Evolutionary conservation across 768 basidiomycete species (phyloP), one percentile per base, ranked within the genome.

Genomic region (Russula sp.): DNA sequence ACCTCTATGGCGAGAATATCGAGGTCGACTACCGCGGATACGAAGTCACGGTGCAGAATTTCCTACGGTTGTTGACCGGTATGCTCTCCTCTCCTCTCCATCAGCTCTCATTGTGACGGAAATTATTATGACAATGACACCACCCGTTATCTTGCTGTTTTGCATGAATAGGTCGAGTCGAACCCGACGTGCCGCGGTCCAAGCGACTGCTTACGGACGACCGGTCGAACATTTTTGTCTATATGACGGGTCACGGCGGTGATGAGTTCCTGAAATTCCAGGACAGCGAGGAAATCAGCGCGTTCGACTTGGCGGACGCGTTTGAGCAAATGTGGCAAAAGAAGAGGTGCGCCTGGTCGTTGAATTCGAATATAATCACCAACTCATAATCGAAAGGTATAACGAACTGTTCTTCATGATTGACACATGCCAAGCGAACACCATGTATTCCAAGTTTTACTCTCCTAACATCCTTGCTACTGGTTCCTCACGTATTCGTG

Each of bases 311-410:
- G n/a, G 96, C 96, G 0, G 96, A 98, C 73, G 95, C 97, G 2
- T 90, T 98, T 65, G 94, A 94, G 74, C 95, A 98, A 76, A 99
- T 99, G 96, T 94, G 89, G 80, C 90, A 95, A 74, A 98, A 98
- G 81, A 89, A 89, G 73, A 79, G 95, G 94, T 90, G 62, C 50
- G 38, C 8, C 28, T 6, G 28, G 42, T 9, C 24, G 1, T 20
- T 8, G 40, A n/a, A 18, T 40, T 34, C 10, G 34, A 34, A 62
- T 22, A 20, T 46, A 4, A 46, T 1, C 46, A 22, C 40, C n/a
- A 40, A 63, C 63, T 60, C 28, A 56, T 30, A 28, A 50, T 18
- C 32, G 53, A 4, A 69, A 89, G 88, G 59, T 99, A 98, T 78
- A 95, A 98, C 75, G 92, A 96, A 74, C 85, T 99, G 55, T 83